These are phyloP conservation scores for Xerocomus brunneocitrinus DNA, from an alignment of 768 basidiomycete genomes.

Conservation along the genomic window DNA sequence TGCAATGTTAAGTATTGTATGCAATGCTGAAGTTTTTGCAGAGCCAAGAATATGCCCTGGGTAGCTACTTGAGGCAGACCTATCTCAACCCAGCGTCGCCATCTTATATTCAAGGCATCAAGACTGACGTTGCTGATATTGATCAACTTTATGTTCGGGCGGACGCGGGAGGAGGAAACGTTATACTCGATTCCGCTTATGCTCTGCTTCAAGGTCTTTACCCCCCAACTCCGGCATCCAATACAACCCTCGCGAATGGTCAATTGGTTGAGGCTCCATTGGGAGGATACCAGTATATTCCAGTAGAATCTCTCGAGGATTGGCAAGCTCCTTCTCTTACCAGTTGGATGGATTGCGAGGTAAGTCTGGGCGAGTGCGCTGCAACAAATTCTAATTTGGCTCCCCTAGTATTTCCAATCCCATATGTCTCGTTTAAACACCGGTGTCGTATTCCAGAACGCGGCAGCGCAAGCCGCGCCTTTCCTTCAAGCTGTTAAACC, in stretches of 20 bases:
- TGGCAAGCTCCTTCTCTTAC: constrained; percentile 58
- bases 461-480: constrained; percentile 48
- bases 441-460: constrained; percentile 48
- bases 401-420: constrained; percentile 23
- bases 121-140: constrained; percentile 61
- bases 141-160: constrained; percentile 69
- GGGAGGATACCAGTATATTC: constrained; percentile 84
- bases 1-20: not conserved
- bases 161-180: constrained; percentile 75
- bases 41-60: constrained; percentile 59
- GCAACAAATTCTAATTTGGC: not conserved
- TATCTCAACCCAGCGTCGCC: constrained; percentile 62
- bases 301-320: constrained; percentile 56
- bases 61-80: constrained; percentile 50
- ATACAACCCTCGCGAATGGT: constrained; percentile 69
- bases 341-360: constrained; percentile 66
- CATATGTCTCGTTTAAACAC: constrained; percentile 22
- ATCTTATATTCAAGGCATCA: constrained; percentile 64
- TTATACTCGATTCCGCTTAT: constrained; percentile 79
- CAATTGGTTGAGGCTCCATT: constrained; percentile 66
- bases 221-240: constrained; percentile 65
- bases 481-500: constrained; percentile 66
- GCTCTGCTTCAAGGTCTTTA: constrained; percentile 82
- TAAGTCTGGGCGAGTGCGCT: constrained; percentile 13
- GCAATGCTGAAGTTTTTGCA: not conserved